Conservation (phyloP, 345 rosid genomes). For the Nephelium lappaceum region DNA sequence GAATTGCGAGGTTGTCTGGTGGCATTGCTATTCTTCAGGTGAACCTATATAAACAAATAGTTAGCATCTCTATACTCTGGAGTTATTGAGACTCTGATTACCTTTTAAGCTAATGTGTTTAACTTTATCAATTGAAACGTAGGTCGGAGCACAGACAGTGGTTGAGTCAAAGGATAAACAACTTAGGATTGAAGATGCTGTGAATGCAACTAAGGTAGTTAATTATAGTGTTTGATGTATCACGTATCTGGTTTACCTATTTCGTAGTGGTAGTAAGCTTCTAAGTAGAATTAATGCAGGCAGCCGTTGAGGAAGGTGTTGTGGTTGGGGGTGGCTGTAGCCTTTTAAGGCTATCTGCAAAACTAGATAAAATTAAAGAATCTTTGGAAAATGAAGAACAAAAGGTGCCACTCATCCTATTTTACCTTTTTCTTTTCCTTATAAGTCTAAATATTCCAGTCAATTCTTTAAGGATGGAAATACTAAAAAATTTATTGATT, state of each 20-base stretch:
- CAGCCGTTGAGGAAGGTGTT: slow-evolving; percentile 94
- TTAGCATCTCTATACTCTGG: background rate
- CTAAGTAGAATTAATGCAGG: slow-evolving; percentile 48
- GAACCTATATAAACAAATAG: slow-evolving; percentile 11
- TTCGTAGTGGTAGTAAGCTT: slow-evolving; percentile 7
- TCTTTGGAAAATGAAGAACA: slow-evolving; percentile 76
- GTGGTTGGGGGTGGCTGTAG: slow-evolving; percentile 94
- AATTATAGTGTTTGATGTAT: slow-evolving; percentile 15
- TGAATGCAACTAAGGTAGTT: slow-evolving; percentile 89
- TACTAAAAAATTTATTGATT: background rate
- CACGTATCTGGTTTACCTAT: background rate
- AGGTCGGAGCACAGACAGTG: slow-evolving; percentile 95
- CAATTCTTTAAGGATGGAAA: background rate
- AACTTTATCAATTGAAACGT: slow-evolving; percentile 23
- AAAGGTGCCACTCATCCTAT: slow-evolving; percentile 44
- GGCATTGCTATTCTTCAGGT: slow-evolving; percentile 90
- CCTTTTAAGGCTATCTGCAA: slow-evolving; percentile 71
- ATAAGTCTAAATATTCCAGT: background rate
- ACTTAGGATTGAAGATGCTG: slow-evolving; percentile 85
- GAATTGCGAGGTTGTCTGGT: slow-evolving; percentile 85
- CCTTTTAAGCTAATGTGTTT: slow-evolving; percentile 11
- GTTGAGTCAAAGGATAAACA: slow-evolving; percentile 92
- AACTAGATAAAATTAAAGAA: slow-evolving; percentile 69
- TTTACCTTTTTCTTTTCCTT: background rate
- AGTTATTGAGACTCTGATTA: slow-evolving; percentile 1